Evolutionary conservation across 768 basidiomycete species (phyloP), one percentile per base, ranked within the genome.

Genomic region (Amanita rubescens): DNA sequence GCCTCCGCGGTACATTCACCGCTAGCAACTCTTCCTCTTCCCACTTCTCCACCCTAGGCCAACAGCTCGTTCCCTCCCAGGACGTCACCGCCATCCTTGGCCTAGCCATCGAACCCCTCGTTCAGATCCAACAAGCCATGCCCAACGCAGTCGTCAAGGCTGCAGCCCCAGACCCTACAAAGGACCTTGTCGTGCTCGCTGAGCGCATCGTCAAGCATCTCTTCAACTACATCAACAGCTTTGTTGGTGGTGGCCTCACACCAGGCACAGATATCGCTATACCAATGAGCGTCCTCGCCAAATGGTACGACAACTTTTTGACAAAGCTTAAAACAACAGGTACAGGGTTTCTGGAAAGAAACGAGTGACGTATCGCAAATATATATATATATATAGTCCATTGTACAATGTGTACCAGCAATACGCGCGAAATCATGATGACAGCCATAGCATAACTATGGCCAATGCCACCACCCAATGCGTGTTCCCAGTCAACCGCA

Each of bases 21-120:
- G 63, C 69, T 62, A 69, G 68, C 20, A 59, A 65, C n/a, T 63
- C 67, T 7, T 56, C 66, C 20, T 63, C 71, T 52, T 66, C 65
- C 51, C 69, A 71, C 9, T 75, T 76, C 62, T 69, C 73, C 6
- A 59, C 68, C 47, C 59, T 62, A 50, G 27, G 55, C 55, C 12
- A 54, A 51, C 19, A 69, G 69, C 32, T 69, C 73, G 39, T 71
- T 69, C 9, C 75, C 55, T 48, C 54, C 35, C 35, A 62, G 62
- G 80, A 79, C 42, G 80, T 86, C 25, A 85, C 81, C 0, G 88
- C 87, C 22, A 76, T 87, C 53, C 79, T 94, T 6, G 92, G 92
- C 1, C 71, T 94, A 53, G 75, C 90, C 11, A 78, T 93, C 65
- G 91, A 93, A 67, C 87, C 90, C 6, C 71, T 93, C 7, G 58